Percentiles rank a stretch among this genome's conserved stretches.
phyloP scores from a whole-genome alignment of 805 yeast genomes.

The Monosporozyma unispora region DNA sequence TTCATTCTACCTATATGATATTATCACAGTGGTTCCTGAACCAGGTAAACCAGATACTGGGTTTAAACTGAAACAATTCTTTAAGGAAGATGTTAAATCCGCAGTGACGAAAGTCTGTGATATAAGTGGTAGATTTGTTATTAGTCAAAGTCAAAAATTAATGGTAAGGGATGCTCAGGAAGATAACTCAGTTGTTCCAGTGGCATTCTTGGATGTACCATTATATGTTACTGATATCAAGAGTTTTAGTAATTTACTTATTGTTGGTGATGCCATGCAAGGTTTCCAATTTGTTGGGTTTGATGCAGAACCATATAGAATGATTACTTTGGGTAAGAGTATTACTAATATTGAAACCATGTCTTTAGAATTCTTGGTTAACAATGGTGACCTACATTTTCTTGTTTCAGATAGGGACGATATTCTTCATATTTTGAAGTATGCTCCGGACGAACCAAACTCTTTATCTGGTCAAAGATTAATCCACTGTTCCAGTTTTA shows the following conservation, averaged over 20 bases:
- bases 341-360: slow-evolving; percentile 50
- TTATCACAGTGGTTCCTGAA: slow-evolving; percentile 80
- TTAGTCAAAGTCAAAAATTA: slow-evolving; percentile 75
- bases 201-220: slow-evolving; percentile 85
- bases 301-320: slow-evolving; percentile 89
- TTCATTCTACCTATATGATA: slow-evolving; percentile 60
- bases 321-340: slow-evolving; percentile 73
- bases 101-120: slow-evolving; percentile 73
- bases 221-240: slow-evolving; percentile 72
- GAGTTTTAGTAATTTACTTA: slow-evolving; percentile 70
- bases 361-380: slow-evolving; percentile 53
- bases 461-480: slow-evolving; percentile 74
- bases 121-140: slow-evolving; percentile 72
- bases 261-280: slow-evolving; percentile 73
- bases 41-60: slow-evolving; percentile 79
- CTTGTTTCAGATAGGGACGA: slow-evolving; percentile 61
- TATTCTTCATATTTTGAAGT: slow-evolving; percentile 63
- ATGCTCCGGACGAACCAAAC: slow-evolving; percentile 85
- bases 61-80: slow-evolving; percentile 63
- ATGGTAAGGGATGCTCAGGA: slow-evolving; percentile 78
- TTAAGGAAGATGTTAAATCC: slow-evolving; percentile 70
- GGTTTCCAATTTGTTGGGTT: slow-evolving; percentile 72
- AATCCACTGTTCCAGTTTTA: slow-evolving; percentile 60
- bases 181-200: slow-evolving; percentile 80
- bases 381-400: slow-evolving; percentile 59